phyloP scores from a whole-genome alignment of 1,139 yeast species.

The Trichomonascaceae sp. region DNA sequence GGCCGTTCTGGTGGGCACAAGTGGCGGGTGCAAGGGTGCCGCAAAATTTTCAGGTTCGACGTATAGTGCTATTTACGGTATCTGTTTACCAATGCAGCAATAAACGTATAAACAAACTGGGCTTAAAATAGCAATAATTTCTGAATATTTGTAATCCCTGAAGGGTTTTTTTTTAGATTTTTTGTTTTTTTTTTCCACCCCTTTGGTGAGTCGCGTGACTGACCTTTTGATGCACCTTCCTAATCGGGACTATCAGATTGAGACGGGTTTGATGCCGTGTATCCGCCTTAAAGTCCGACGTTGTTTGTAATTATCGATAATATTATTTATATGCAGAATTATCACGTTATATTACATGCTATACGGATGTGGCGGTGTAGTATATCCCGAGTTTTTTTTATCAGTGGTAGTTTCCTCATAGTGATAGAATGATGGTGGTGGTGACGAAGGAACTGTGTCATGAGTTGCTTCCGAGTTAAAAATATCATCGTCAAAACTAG shows the following conservation, averaged over 20 bases:
- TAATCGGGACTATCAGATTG: not conserved
- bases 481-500: constrained; percentile 7
- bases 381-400: not conserved
- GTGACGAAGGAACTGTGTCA: constrained; percentile 18
- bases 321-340: not conserved
- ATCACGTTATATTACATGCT: not conserved
- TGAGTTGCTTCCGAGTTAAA: constrained; percentile 15
- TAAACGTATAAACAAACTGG: not conserved
- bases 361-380: not conserved
- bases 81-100: not conserved
- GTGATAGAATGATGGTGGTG: constrained; percentile 19
- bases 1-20: not conserved
- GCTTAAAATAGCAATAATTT: not conserved
- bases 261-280: not conserved
- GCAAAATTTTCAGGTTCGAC: not conserved
- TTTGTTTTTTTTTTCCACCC: not conserved
- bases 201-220: not conserved
- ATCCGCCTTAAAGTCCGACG: not conserved
- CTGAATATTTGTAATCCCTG: not conserved
- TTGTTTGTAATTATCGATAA: not conserved
- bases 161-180: not conserved
- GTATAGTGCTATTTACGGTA: not conserved
- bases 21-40: not conserved
- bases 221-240: not conserved
- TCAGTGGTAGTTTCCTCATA: constrained; percentile 14